These are phyloP conservation scores for Colletotrichum echinochloae DNA, from an alignment of 2,329 filamentous ascomycete genomes.

Conservation along the genomic window DNA sequence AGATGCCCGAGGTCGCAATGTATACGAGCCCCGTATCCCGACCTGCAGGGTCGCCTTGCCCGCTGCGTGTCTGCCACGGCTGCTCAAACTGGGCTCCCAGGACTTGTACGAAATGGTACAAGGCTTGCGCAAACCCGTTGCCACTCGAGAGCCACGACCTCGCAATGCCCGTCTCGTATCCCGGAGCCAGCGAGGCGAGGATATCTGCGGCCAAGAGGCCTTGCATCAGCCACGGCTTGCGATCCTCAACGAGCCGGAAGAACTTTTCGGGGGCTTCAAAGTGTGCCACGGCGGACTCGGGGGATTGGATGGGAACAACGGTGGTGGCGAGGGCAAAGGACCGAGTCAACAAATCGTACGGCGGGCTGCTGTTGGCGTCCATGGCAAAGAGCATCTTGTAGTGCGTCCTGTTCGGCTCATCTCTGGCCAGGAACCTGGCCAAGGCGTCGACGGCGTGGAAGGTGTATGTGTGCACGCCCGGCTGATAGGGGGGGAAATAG, in stretches of 20 bases:
- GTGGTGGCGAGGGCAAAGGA: slow-evolving; percentile 90
- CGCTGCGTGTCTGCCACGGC: slow-evolving; percentile 49
- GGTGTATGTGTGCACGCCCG: slow-evolving; percentile 85
- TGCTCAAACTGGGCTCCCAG: slow-evolving; percentile 74
- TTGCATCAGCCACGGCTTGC: slow-evolving; percentile 92
- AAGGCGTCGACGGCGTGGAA: slow-evolving; percentile 90
- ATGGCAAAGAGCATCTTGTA: slow-evolving; percentile 85
- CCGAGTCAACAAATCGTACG: slow-evolving; percentile 85
- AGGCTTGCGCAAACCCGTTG: slow-evolving; percentile 84
- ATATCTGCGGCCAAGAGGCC: slow-evolving; percentile 92
- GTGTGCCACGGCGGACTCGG: slow-evolving; percentile 32
- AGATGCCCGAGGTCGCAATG: slow-evolving; percentile 76
- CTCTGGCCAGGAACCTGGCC: slow-evolving; percentile 90
- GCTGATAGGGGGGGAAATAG: slow-evolving; percentile 85
- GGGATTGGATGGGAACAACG: slow-evolving; percentile 77
- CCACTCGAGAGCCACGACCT: slow-evolving; percentile 84
- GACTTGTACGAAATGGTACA: slow-evolving; percentile 80
- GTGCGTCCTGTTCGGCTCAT: slow-evolving; percentile 90
- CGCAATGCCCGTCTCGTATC: slow-evolving; percentile 78
- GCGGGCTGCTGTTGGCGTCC: slow-evolving; percentile 72
- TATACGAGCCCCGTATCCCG: slow-evolving; percentile 65
- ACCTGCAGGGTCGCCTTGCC: slow-evolving; percentile 45
- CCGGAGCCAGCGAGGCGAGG: slow-evolving; percentile 78
- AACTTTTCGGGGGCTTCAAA: slow-evolving; percentile 51
- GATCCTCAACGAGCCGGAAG: slow-evolving; percentile 75